Conservation (phyloP, 352 stramenopile genomes). For the Phytopythium helicoides region DNA sequence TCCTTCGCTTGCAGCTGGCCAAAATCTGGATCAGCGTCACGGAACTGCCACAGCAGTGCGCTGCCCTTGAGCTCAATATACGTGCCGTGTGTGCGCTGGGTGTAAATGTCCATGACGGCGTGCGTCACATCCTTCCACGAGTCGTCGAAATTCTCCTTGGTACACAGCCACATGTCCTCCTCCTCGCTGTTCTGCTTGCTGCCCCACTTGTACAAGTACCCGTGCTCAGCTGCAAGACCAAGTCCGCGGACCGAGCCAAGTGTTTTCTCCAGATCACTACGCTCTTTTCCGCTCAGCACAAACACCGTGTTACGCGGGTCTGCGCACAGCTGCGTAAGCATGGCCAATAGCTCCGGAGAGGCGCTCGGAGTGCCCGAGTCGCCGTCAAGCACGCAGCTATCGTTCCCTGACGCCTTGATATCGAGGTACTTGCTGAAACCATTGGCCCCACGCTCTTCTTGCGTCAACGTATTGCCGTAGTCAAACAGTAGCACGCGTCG, state of each 20-base stretch:
- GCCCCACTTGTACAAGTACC: slow-evolving; percentile 98
- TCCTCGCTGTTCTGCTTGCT: slow-evolving; percentile 32
- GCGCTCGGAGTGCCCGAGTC: slow-evolving; percentile 24
- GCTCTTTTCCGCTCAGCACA: slow-evolving; percentile 96
- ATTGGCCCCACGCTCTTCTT: slow-evolving; percentile 76
- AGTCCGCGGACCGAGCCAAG: slow-evolving; percentile 94
- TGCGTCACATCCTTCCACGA: slow-evolving; percentile 97
- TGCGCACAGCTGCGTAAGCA: slow-evolving; percentile 90
- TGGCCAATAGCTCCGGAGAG: slow-evolving; percentile 79
- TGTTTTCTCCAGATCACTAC: slow-evolving; percentile 91
- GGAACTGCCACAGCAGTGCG: slow-evolving; percentile 98
- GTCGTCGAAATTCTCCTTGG: slow-evolving; percentile 91
- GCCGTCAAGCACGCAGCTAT: neutral
- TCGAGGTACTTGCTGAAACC: slow-evolving; percentile 87
- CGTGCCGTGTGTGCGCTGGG: slow-evolving; percentile 97
- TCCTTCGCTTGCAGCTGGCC: slow-evolving; percentile 98
- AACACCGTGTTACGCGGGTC: slow-evolving; percentile 98
- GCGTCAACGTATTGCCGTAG: slow-evolving; percentile 97
- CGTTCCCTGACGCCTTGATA: slow-evolving; percentile 21
- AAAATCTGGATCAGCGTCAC: slow-evolving; percentile 99
- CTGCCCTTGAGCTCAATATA: slow-evolving; percentile 99
- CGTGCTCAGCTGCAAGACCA: slow-evolving; percentile 97
- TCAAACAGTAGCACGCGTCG: slow-evolving; percentile 96
- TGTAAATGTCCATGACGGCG: slow-evolving; percentile 99
- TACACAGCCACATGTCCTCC: slow-evolving; percentile 78